A percentile compares a stretch with the other conserved stretches of the same genome.
Conservation (phyloP, 352 stramenopile genomes). For the Phytophthora foliorum region DNA sequence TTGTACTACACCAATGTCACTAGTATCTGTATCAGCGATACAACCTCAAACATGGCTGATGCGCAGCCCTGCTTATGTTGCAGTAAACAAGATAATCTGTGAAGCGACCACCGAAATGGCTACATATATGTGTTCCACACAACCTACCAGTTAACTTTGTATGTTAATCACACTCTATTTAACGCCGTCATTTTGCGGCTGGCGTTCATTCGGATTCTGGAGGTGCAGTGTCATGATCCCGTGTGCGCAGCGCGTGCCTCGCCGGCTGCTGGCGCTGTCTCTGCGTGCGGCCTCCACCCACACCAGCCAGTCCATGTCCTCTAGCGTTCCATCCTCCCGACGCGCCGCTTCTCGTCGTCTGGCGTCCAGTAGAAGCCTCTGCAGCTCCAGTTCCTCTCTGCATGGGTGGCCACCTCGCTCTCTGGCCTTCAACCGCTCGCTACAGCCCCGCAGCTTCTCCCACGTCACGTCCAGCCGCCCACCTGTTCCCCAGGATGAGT, state of each 20-base stretch:
- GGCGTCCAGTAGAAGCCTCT: slow-evolving; percentile 13
- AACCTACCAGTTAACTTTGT: neutral
- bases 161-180: slow-evolving; percentile 1
- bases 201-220: slow-evolving; percentile 19
- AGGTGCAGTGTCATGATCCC: slow-evolving; percentile 36
- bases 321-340: slow-evolving; percentile 3
- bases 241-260: slow-evolving; percentile 17
- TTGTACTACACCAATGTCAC: too few species aligned
- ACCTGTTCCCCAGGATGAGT: slow-evolving; percentile 53
- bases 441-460: slow-evolving; percentile 33
- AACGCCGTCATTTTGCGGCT: slow-evolving; percentile 18
- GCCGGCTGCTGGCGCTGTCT: slow-evolving; percentile 34
- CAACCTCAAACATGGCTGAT: too few species aligned
- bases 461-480: slow-evolving; percentile 14
- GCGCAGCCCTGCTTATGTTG: too few species aligned
- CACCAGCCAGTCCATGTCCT: neutral
- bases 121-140: slow-evolving; percentile 27
- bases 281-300: slow-evolving; percentile 9
- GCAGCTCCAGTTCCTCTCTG: slow-evolving; percentile 6
- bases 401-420: slow-evolving; percentile 3
- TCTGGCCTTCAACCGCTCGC: neutral
- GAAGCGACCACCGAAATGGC: too few species aligned
- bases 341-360: slow-evolving; percentile 13
- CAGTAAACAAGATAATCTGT: too few species aligned
- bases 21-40: too few species aligned